These are phyloP conservation scores for Eimeria falciformis DNA, from an alignment of 169 alveolate species.

Conservation along the genomic window DNA sequence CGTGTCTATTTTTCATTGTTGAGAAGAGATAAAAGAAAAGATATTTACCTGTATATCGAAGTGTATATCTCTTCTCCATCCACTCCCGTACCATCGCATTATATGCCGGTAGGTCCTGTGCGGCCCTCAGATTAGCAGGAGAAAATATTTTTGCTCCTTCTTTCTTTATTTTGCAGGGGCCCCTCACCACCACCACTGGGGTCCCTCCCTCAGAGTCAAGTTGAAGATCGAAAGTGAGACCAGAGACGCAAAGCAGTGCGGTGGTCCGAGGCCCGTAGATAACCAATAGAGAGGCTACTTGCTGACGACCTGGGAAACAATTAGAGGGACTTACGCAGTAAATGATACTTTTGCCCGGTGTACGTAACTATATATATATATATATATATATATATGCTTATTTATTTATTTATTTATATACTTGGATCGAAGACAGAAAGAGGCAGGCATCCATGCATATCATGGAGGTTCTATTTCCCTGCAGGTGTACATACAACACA, in stretches of 20 bases:
- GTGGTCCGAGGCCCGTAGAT: constrained; percentile 80
- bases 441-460: not conserved
- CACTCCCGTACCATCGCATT: constrained; percentile 84
- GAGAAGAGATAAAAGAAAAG: not conserved
- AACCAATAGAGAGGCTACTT: constrained; percentile 73
- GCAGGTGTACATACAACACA: not conserved
- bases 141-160: constrained; percentile 84
- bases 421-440: not conserved
- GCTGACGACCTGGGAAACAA: constrained; percentile 82
- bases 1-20: not conserved
- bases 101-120: constrained; percentile 84
- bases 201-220: not conserved
- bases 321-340: no score
- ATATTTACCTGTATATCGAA: constrained; percentile 84
- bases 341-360: no score
- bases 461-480: not conserved
- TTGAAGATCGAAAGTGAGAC: constrained; percentile 59
- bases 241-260: constrained; percentile 62
- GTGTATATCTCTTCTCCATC: constrained; percentile 84
- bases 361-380: not conserved
- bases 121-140: constrained; percentile 91
- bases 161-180: constrained; percentile 55
- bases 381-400: not conserved
- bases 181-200: constrained; percentile 44
- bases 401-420: not conserved